A percentile compares a stretch with the other conserved stretches of the same genome.
Conservation (phyloP, 2,329 filamentous ascomycete species). For the Neoarthrinium moseri region DNA sequence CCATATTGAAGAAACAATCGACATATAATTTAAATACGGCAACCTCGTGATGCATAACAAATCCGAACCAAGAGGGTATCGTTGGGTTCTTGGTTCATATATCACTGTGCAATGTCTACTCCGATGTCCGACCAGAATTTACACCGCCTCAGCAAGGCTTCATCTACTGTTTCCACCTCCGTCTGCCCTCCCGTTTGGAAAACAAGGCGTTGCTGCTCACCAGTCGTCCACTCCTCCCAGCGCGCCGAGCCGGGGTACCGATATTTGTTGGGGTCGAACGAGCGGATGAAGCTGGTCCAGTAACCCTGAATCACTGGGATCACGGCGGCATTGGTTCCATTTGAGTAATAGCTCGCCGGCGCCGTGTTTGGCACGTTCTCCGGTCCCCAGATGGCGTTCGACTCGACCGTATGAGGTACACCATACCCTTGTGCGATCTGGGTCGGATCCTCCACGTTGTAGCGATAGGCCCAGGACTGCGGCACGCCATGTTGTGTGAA, state of each 20-base stretch:
- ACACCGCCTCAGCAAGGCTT: conserved; percentile 41
- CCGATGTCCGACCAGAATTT: conserved; percentile 49
- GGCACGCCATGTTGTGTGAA: conserved; percentile 30
- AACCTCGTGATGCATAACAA: too few relatives aligned
- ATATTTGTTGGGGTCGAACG: conserved; percentile 60
- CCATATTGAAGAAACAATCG: too few relatives aligned
- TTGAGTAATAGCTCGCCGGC: conserved; percentile 54
- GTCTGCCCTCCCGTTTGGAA: conserved; percentile 40
- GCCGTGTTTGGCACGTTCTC: conserved; percentile 46
- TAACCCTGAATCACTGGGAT: conserved; percentile 65
- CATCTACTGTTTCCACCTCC: conserved; percentile 42
- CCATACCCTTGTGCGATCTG: conserved; percentile 55
- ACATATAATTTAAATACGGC: too few relatives aligned
- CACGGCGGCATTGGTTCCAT: conserved; percentile 53
- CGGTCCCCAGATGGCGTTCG: conserved; percentile 67
- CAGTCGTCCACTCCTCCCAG: conserved; percentile 23
- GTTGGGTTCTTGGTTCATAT: conserved; percentile 2
- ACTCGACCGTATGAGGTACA: conserved; percentile 66
- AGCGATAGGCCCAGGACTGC: conserved; percentile 66
- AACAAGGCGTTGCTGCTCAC: conserved; percentile 34
- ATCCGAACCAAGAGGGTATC: too few relatives aligned
- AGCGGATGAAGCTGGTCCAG: conserved; percentile 71
- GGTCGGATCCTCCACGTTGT: conserved; percentile 61
- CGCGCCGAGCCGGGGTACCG: conserved; percentile 18
- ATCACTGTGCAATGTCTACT: conserved; percentile 44